Evolutionary conservation across 169 alveolate species (phyloP), one percentile per base, ranked within the genome.

Genomic region (Cryptosporidium bovis): DNA sequence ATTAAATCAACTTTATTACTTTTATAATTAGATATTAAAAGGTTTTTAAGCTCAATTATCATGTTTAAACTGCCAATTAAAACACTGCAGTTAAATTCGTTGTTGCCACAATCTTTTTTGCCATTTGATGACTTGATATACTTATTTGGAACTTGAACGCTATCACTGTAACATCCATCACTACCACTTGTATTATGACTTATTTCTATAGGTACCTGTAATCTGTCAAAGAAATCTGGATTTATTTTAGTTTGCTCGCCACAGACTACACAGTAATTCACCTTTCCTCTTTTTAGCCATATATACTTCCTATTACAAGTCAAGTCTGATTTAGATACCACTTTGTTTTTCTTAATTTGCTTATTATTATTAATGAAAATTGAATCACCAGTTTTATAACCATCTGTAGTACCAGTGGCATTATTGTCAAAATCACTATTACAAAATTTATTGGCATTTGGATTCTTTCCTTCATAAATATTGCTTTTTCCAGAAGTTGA

Each of bases 201-300:
- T 24, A 71, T 71, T 71, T 71, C 71, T 24, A 71, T 71, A 24
- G 84, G 84, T n/a, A 71, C 71, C 44, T 71, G 84, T 5, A 71
- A 34, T 58, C 84, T 53, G 44, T 71, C 84, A 53, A 71, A 71
- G 34, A 71, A 71, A 44, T 71, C 84, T n/a, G 84, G 50, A 58
- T 71, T 71, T 2, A 71, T 71, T 56, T 34, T 24, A 13, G 34
- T 18, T 18, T 71, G 13, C 2, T 31, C 34, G 18, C 84, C 84
- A 58, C 84, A 71, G 15, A 71, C 40, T 24, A 71, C 29, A 36
- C 84, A 71, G 15, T 36, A 71, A n/a, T 56, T 1, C 6, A 71
- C 46, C 7, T 50, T 56, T 33, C 60, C 69, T 71, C 84, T 71
- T 34, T 71, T 27, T 16, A 40, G 56, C 84, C 84, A 71, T 5